phyloP scores from a whole-genome alignment of 345 rosid genomes.

The Rubroshorea leprosula region DNA sequence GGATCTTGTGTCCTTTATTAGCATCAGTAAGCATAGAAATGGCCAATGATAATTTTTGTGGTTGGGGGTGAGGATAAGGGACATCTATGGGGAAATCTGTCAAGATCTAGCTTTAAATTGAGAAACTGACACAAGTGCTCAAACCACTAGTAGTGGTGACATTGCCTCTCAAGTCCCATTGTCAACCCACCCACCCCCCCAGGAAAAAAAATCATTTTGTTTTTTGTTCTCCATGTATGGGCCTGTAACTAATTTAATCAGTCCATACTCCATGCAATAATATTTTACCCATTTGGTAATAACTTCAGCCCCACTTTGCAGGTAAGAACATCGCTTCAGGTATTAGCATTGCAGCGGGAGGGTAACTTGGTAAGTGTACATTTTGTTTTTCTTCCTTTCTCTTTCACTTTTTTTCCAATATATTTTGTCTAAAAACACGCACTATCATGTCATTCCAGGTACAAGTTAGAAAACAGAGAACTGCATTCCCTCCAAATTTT shows the following conservation, averaged over 20 bases:
- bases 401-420: slow-evolving; percentile 4
- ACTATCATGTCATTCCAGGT: slow-evolving; percentile 39
- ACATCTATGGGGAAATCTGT: not conserved
- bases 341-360: slow-evolving; percentile 82
- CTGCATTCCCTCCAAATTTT: slow-evolving; percentile 97
- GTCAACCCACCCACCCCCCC: not conserved
- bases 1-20: not conserved
- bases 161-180: not conserved
- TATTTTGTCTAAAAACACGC: not conserved
- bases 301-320: slow-evolving; percentile 36
- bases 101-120: not conserved
- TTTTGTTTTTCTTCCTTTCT: slow-evolving; percentile 6
- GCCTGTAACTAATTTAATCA: not conserved
- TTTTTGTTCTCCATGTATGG: too few species aligned
- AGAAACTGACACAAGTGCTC: not conserved
- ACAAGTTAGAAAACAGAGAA: slow-evolving; percentile 75
- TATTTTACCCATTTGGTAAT: slow-evolving; percentile 11
- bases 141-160: not conserved
- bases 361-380: slow-evolving; percentile 57
- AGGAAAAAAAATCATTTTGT: too few species aligned
- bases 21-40: not conserved
- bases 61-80: not conserved
- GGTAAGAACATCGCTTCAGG: slow-evolving; percentile 91
- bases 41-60: not conserved
- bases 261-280: slow-evolving; percentile 6